These are phyloP conservation scores for Pseudozyma pruni DNA, from an alignment of 1,284 basidiomycete genomes.

Conservation along the genomic window DNA sequence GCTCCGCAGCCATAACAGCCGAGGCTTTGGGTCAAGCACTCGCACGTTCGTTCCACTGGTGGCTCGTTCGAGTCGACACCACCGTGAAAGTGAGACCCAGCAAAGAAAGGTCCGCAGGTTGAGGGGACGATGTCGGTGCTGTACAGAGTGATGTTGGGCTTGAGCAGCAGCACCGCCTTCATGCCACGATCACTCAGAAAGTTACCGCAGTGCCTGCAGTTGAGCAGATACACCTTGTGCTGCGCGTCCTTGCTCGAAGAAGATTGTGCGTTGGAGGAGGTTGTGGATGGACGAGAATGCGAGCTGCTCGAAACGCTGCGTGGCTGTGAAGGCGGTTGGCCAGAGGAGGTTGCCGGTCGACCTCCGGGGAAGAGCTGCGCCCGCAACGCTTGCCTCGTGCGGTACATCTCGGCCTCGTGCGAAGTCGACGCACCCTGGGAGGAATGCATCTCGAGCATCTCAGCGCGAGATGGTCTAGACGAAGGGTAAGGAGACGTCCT, in stretches of 20 bases:
- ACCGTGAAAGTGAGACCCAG: constrained; percentile 65
- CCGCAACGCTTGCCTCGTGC: constrained; percentile 32
- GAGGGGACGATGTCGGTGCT: constrained; percentile 83
- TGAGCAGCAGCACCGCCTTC: constrained; percentile 84
- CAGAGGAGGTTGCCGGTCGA: constrained; percentile 11
- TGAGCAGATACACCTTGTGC: constrained; percentile 80
- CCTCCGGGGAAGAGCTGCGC: constrained; percentile 18
- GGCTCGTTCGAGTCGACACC: constrained; percentile 64
- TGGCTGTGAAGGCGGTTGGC: constrained; percentile 7
- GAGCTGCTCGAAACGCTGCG: constrained; percentile 10
- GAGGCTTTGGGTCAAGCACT: constrained; percentile 78
- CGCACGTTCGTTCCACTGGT: constrained; percentile 74
- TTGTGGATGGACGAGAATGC: constrained; percentile 7
- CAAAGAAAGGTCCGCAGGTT: constrained; percentile 73
- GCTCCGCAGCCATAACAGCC: constrained; percentile 83
- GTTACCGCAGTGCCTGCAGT: constrained; percentile 78
- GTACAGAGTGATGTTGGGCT: constrained; percentile 82
- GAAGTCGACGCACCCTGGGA: constrained; percentile 10
- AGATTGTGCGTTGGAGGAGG: constrained; percentile 12
- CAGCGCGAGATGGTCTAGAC: constrained; percentile 12
- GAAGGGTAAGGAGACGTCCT: constrained; percentile 27
- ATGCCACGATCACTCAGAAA: constrained; percentile 85
- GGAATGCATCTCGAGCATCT: constrained; percentile 16
- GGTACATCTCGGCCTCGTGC: constrained; percentile 31
- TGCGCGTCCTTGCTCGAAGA: constrained; percentile 34